These are phyloP conservation scores for Roridomyces roridus DNA, from an alignment of 768 basidiomycete genomes.

Conservation along the genomic window DNA sequence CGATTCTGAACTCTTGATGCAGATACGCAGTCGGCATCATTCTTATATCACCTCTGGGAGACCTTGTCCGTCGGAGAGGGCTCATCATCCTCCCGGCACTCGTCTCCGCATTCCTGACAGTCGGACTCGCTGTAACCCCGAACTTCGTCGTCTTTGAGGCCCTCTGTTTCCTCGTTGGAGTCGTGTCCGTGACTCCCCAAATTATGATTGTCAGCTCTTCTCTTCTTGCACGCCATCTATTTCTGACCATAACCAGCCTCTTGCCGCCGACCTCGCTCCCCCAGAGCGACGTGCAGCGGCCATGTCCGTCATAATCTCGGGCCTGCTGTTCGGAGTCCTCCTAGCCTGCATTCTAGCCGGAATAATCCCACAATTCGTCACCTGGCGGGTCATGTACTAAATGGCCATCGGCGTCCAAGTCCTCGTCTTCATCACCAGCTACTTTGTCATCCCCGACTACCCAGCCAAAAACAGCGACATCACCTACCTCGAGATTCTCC, in stretches of 20 bases:
- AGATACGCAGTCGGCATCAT: conserved; percentile 79
- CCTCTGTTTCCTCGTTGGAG: conserved; percentile 75
- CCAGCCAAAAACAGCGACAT: conserved; percentile 73
- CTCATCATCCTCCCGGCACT: conserved; percentile 66
- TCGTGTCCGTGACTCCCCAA: conserved; percentile 75
- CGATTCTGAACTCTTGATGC: not conserved
- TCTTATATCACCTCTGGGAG: conserved; percentile 82
- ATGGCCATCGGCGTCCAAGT: conserved; percentile 75
- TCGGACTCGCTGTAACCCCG: conserved; percentile 72
- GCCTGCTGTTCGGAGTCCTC: conserved; percentile 74
- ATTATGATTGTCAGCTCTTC: conserved; percentile 65
- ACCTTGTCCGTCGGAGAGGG: conserved; percentile 78
- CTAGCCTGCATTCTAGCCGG: conserved; percentile 79
- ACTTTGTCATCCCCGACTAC: conserved; percentile 80
- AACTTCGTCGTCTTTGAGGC: conserved; percentile 66
- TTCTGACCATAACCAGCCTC: too few species aligned
- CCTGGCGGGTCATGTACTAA: conserved; percentile 77
- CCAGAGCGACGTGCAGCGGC: conserved; percentile 75
- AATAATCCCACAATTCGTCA: conserved; percentile 71
- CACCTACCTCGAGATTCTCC: conserved; percentile 63
- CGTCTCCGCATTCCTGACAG: conserved; percentile 61
- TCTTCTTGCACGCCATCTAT: too few species aligned
- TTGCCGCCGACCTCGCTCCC: conserved; percentile 85
- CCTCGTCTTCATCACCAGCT: conserved; percentile 62
- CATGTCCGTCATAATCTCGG: conserved; percentile 74